Conservation (phyloP, 768 basidiomycete genomes). For the Hypsizygus marmoreus region DNA sequence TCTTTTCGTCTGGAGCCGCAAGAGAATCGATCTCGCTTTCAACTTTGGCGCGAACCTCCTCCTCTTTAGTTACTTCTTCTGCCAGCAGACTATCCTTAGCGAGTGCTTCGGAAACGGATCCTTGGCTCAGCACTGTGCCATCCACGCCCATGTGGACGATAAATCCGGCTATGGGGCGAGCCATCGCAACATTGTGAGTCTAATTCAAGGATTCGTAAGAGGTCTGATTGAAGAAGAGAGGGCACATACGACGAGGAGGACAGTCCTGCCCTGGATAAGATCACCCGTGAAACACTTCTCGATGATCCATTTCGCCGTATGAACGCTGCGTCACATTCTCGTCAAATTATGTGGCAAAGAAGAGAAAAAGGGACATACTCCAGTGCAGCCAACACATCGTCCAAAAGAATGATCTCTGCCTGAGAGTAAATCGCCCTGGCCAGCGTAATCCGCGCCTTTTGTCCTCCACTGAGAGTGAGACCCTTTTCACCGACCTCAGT, state of each 20-base stretch:
- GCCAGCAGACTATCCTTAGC: constrained; percentile 37
- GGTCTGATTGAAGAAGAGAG: not conserved
- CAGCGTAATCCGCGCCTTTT: constrained; percentile 51
- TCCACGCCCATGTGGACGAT: constrained; percentile 57
- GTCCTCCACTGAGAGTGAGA: constrained; percentile 56
- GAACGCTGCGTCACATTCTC: constrained; percentile 38
- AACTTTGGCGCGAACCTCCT: constrained; percentile 26
- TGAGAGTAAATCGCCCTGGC: constrained; percentile 48
- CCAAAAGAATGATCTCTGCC: constrained; percentile 67
- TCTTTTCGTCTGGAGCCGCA: constrained; percentile 20
- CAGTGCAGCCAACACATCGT: constrained; percentile 70
- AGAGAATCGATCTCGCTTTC: constrained; percentile 25
- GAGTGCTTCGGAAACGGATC: constrained; percentile 51
- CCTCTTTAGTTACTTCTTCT: constrained; percentile 29
- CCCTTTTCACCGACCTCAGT: constrained; percentile 78
- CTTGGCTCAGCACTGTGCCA: constrained; percentile 52
- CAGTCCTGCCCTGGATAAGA: constrained; percentile 74
- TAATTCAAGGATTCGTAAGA: constrained; percentile 13
- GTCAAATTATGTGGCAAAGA: not conserved
- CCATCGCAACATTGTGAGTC: constrained; percentile 57
- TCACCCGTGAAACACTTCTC: constrained; percentile 79
- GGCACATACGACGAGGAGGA: constrained; percentile 71
- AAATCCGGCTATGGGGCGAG: constrained; percentile 53
- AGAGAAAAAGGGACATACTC: constrained; percentile 38
- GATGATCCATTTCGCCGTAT: constrained; percentile 83